Conservation (phyloP, 2,329 filamentous ascomycete species). For the Hymenoscyphus linearis region DNA sequence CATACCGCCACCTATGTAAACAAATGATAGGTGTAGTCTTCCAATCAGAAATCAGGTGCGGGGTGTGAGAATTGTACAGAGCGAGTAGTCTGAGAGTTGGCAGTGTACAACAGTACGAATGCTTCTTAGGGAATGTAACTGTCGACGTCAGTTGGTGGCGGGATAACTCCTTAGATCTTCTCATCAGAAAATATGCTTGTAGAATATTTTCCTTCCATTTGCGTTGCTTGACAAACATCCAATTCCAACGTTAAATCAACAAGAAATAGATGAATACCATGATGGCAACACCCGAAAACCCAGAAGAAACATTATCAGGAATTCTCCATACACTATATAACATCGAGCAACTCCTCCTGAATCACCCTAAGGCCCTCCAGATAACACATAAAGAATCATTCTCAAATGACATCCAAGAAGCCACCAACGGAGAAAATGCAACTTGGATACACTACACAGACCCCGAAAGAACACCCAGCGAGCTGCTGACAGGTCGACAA, state of each 20-base stretch:
- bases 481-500: not conserved
- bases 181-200: not conserved
- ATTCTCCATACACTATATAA: not conserved
- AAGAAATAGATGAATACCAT: not conserved
- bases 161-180: not conserved
- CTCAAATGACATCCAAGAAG: too few species aligned
- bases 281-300: not conserved
- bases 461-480: not conserved
- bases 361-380: not conserved
- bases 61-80: not conserved
- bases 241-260: not conserved
- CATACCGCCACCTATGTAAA: not conserved
- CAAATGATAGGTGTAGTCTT: not conserved
- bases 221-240: not conserved
- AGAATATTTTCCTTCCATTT: not conserved
- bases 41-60: not conserved
- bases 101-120: not conserved
- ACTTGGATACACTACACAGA: not conserved
- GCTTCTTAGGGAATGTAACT: not conserved
- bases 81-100: not conserved
- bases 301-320: not conserved
- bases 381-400: not conserved
- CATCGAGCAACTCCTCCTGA: not conserved
- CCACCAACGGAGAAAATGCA: not conserved
- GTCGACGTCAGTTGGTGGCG: not conserved